These are phyloP conservation scores for Cryomyces antarcticus DNA, from an alignment of 495 filamentous ascomycete species.

Conservation along the genomic window DNA sequence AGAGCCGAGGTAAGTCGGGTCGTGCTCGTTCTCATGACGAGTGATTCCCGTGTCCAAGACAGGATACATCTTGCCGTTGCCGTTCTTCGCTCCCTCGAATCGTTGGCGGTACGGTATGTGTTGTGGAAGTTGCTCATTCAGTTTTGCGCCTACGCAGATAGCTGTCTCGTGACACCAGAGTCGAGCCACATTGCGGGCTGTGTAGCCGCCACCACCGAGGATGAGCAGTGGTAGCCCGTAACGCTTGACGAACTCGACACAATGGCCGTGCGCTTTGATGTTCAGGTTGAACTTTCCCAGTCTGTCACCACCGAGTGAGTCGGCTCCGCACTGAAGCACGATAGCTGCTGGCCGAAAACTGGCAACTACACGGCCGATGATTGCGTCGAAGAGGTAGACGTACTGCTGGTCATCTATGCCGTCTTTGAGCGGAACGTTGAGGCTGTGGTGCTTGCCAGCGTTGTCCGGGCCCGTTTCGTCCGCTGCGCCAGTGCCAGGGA, in stretches of 20 bases:
- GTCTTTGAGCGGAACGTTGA: conserved; percentile 49
- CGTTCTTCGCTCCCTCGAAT: conserved; percentile 17
- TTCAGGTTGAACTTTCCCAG: conserved; percentile 94
- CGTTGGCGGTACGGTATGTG: conserved; percentile 18
- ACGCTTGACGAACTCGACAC: conserved; percentile 69
- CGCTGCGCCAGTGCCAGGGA: conserved; percentile 44
- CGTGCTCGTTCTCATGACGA: conserved; percentile 55
- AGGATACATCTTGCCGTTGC: conserved; percentile 46
- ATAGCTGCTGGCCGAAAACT: conserved; percentile 70
- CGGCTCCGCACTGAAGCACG: conserved; percentile 89
- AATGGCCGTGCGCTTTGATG: conserved; percentile 78
- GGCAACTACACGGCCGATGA: conserved; percentile 55
- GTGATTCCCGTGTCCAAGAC: conserved; percentile 32
- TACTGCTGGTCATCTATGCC: conserved; percentile 92
- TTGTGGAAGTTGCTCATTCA: conserved; percentile 17
- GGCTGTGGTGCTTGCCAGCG: conserved; percentile 39
- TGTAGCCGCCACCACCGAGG: conserved; percentile 90
- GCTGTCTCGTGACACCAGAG: conserved; percentile 93
- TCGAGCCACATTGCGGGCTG: conserved; percentile 88
- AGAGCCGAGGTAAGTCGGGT: conserved; percentile 48
- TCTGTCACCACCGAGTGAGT: conserved; percentile 82
- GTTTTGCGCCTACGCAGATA: conserved; percentile 49
- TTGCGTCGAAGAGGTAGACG: conserved; percentile 56
- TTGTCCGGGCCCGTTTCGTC: conserved; percentile 38
- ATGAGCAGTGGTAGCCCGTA: conserved; percentile 63